Conservation (phyloP, 2,329 filamentous ascomycete genomes). For the Cryphonectria carpinicola region DNA sequence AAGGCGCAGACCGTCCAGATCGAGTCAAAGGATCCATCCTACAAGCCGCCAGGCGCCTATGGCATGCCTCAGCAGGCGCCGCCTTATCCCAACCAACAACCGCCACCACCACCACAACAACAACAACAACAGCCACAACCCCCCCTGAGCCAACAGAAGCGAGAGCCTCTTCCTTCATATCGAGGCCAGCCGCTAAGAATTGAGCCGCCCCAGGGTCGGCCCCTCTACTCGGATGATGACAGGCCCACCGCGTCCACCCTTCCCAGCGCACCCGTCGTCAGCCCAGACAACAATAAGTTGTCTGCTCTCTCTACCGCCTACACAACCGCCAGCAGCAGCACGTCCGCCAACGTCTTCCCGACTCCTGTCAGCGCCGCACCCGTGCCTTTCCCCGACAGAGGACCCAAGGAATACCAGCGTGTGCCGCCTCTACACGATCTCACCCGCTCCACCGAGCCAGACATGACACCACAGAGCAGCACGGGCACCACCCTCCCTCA, state of each 20-base stretch:
- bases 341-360: slow-evolving; percentile 59
- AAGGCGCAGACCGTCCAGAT: slow-evolving; percentile 73
- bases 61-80: slow-evolving; percentile 57
- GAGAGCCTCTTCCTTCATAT: slow-evolving; percentile 62
- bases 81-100: slow-evolving; percentile 33
- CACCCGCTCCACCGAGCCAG: slow-evolving; percentile 56
- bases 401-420: slow-evolving; percentile 61
- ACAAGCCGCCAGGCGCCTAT: slow-evolving; percentile 64
- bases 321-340: slow-evolving; percentile 48
- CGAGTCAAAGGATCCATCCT: slow-evolving; percentile 78
- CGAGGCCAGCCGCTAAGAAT: slow-evolving; percentile 66
- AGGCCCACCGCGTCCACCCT: slow-evolving; percentile 62
- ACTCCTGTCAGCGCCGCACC: slow-evolving; percentile 64
- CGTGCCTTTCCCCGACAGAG: slow-evolving; percentile 50
- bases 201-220: slow-evolving; percentile 63
- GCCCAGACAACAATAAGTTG: slow-evolving; percentile 63
- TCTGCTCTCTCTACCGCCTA: slow-evolving; percentile 57
- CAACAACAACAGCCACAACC: neutral
- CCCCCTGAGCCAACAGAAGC: slow-evolving; percentile 47
- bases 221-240: slow-evolving; percentile 60
- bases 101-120: slow-evolving; percentile 12
- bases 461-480: slow-evolving; percentile 55
- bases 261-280: slow-evolving; percentile 59
- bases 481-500: slow-evolving; percentile 56
- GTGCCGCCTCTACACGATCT: slow-evolving; percentile 65